phyloP scores from a whole-genome alignment of 768 basidiomycete genomes.

The Podaxis sp. region DNA sequence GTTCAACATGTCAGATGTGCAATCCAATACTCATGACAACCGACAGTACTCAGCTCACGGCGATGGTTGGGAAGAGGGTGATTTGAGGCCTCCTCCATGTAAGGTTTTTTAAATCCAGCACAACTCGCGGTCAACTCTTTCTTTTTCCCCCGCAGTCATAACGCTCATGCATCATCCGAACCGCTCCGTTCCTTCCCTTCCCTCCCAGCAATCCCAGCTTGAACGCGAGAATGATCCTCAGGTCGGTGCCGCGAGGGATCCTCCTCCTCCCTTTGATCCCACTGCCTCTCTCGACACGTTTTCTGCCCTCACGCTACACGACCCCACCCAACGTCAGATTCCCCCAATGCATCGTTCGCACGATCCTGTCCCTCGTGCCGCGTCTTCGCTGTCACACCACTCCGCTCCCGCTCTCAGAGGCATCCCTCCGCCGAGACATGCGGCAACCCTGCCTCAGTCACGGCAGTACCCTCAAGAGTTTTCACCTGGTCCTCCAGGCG shows the following conservation, averaged over 20 bases:
- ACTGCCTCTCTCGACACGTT: constrained; percentile 50
- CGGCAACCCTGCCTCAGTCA: constrained; percentile 39
- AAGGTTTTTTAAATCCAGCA: not conserved
- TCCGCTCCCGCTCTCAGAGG: constrained; percentile 29
- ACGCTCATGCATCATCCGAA: constrained; percentile 34
- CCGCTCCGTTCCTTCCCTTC: constrained; percentile 46
- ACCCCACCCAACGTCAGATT: constrained; percentile 25
- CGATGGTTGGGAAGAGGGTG: not conserved
- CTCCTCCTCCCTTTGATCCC: constrained; percentile 39
- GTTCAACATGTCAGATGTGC: constrained; percentile 1
- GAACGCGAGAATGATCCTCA: constrained; percentile 29
- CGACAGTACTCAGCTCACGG: not conserved
- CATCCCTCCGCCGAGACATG: constrained; percentile 34
- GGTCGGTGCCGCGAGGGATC: constrained; percentile 22
- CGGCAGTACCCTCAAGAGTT: constrained; percentile 21
- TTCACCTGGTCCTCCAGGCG: constrained; percentile 3
- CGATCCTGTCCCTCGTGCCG: constrained; percentile 54
- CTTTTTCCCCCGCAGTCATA: not conserved
- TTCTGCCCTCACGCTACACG: constrained; percentile 51
- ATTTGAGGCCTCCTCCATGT: constrained; percentile 8
- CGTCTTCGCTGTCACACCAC: constrained; percentile 58
- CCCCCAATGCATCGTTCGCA: constrained; percentile 23
- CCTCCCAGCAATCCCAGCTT: constrained; percentile 36
- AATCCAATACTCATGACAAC: not conserved
- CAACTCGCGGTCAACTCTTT: not conserved